Percentiles rank a stretch among this genome's conserved stretches.
These are phyloP conservation scores for Clavispora phyllophila DNA, from an alignment of 805 yeast genomes.

Conservation along the genomic window DNA sequence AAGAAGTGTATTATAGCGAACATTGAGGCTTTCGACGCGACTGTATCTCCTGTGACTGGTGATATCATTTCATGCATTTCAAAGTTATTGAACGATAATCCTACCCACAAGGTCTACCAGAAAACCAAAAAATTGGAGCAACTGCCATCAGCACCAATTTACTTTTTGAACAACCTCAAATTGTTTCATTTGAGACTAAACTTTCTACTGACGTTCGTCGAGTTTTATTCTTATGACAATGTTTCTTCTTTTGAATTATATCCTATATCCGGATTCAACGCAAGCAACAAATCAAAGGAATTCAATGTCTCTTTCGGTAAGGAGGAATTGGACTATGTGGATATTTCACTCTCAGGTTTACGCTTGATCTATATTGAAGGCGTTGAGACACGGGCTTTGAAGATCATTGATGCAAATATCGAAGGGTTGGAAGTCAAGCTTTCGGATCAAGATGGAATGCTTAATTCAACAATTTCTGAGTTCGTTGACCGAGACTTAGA, in stretches of 20 bases:
- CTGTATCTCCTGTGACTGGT: not conserved
- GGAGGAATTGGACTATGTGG: not conserved
- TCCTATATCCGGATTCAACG: not conserved
- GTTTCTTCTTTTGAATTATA: not conserved
- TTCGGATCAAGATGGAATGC: slow-evolving; percentile 3
- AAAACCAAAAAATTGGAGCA: not conserved
- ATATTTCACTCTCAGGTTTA: not conserved
- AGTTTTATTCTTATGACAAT: slow-evolving; percentile 3
- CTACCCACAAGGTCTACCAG: not conserved
- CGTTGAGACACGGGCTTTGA: not conserved
- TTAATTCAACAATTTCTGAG: not conserved
- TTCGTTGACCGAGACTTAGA: not conserved
- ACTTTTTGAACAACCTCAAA: slow-evolving; percentile 4
- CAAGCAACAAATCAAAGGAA: slow-evolving; percentile 1
- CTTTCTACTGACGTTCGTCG: slow-evolving; percentile 4
- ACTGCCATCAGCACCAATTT: not conserved
- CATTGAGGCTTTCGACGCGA: not conserved
- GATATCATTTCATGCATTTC: not conserved
- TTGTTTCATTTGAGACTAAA: slow-evolving; percentile 2
- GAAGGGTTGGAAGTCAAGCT: slow-evolving; percentile 5
- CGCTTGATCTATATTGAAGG: not conserved
- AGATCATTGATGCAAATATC: slow-evolving; percentile 1
- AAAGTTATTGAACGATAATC: not conserved
- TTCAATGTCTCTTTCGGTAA: slow-evolving; percentile 2
- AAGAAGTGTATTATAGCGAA: not conserved